A percentile compares a stretch with the other conserved stretches of the same genome.
Conservation (phyloP, 2,329 filamentous ascomycete genomes). For the Herpotrichia juniperi region DNA sequence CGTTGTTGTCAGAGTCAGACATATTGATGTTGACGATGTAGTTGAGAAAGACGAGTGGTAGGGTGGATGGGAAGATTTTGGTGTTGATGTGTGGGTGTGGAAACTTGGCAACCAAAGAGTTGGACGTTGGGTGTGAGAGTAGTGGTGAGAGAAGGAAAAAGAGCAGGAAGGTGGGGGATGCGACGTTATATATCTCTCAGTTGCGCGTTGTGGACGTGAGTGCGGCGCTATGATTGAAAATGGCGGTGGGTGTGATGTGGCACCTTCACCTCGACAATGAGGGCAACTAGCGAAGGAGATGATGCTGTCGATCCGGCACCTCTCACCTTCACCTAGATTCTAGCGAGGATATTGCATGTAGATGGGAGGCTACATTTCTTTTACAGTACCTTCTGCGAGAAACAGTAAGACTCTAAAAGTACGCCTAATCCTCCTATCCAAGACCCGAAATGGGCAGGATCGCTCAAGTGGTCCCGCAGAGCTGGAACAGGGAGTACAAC, state of each 20-base stretch:
- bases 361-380: neutral
- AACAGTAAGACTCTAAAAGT: too few species aligned
- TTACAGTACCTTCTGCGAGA: too few species aligned
- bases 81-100: neutral
- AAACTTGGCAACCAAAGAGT: neutral
- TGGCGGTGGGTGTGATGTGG: neutral
- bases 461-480: too few species aligned
- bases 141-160: neutral
- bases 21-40: conserved; percentile 21
- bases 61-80: neutral
- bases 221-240: neutral
- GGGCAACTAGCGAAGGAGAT: neutral
- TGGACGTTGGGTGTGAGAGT: neutral
- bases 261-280: too few species aligned
- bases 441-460: too few species aligned
- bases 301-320: neutral
- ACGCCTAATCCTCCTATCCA: too few species aligned
- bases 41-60: neutral
- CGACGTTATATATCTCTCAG: neutral
- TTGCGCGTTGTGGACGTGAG: neutral
- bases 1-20: conserved; percentile 27
- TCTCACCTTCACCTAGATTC: neutral
- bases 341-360: neutral
- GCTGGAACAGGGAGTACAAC: too few species aligned
- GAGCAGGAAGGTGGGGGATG: neutral